Base-by-base conservation (phyloP, 1,284 basidiomycete species). In the Neolentinus lepideus region DNA sequence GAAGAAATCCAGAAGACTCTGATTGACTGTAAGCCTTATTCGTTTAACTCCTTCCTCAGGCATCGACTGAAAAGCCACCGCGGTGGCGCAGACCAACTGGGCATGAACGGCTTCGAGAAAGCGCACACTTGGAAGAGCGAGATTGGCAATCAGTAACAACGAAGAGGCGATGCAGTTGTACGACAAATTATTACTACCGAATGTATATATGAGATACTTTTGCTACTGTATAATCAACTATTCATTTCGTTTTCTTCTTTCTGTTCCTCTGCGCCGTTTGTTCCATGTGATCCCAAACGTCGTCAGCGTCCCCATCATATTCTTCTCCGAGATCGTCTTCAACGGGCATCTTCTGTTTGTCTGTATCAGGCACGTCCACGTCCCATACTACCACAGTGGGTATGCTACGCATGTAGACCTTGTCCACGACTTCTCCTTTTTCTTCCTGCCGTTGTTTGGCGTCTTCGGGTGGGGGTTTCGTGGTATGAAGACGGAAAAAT, bases 81-180 rank as follows among this genome's bases (percentile, higher is more conserved):
- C 14, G 11, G 6, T 43, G 38, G 31, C 57, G 27, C 55, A 89
- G 87, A 90, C 67, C 88, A 87, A 72, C 70, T 73, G 47, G 87
- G 83, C 19, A 72, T 66, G 59, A 97, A 98, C 66, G 95, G 95
- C 0, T 98, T 98, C 67, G 95, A 98, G 71, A 86, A 87, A 52
- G 93, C 92, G 0, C 84, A 87, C 56, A 84, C 78, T 3, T 98
- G 94, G 95, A 81, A 86, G 72, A 92, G 89, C 63, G 77, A 86
- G 67, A 95, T 96, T 64, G 93, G 80, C 6, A 46, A 46, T 10
- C 43, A 46, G 16, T 46, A 16, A 46, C 4, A 19, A 6, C 10
- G n/a, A 25, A 46, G 4, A 25, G 24, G 10, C 24, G 16, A 4
- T 46, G 16, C 43, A 11, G 19, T n/a, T n/a, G n/a, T n/a, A n/a